Base-by-base conservation (phyloP, 2,329 filamentous ascomycete species). In the Aspergillus sojae region DNA sequence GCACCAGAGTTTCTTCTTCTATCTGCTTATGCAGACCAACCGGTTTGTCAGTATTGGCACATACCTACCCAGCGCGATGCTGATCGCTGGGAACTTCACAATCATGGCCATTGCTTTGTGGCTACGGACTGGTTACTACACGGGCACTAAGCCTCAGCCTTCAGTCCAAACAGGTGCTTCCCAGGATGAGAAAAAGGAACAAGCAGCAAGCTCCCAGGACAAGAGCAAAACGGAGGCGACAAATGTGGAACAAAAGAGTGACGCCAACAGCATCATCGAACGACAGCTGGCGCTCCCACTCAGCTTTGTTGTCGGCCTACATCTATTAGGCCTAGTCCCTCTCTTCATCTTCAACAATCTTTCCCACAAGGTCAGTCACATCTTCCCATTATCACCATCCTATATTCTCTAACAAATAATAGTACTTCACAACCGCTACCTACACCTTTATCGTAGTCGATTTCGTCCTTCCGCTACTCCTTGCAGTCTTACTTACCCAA, bases 1-100 rank as follows among this genome's bases (percentile, higher is more conserved):
- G 65, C 95, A 99, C 76, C 95, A 99, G 80, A 97, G 94, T 77
- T 99, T 99, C 83, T 99, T 99, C 86, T 98, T 99, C 81, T 99
- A 99, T 77, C 83, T 99, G 58, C 85, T 99, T 52, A 93, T 98
- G 88, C 90, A 96, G 69, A 87, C 89, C 34, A 92, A 95, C 72
- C 89, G 94, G 12, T 99, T 99, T 75, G 95, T 98, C 70, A 98
- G 94, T 79, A 99, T 99, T 67, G 95, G 95, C 19, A 99, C 94
- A 1, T 99, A 99, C 74, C 85, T 99, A 4, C 95, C 95, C 0
- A 96, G 93, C 70, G 95, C 95, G n/a, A 99, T 99, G 95, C 81
- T 98, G 57, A 86, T 99, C 62, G 95, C 95, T 2, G 91, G 90
- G 50, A 97, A 94, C 77, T 98, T 98, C 74, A 97, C 92, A 34